Percentiles rank a stretch among this genome's conserved stretches.
phyloP scores from a whole-genome alignment of 208 protist species.

The Vickermania ingenoplastis region DNA sequence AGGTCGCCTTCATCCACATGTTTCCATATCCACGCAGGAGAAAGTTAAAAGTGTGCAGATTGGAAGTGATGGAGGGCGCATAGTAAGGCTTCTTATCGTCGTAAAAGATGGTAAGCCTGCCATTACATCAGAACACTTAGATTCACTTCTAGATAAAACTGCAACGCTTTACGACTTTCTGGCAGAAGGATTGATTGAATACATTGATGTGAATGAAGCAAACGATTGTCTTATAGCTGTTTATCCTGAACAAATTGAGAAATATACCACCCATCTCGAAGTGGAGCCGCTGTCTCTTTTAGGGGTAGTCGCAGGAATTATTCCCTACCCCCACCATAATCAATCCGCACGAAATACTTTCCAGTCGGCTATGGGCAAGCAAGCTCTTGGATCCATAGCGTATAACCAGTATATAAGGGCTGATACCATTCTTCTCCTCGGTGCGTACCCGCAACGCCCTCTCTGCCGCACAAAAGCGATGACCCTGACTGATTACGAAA shows the following conservation, averaged over 20 bases:
- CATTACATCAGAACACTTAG: slow-evolving; percentile 52
- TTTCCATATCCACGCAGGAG: slow-evolving; percentile 72
- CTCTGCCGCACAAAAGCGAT: slow-evolving; percentile 96
- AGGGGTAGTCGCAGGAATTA: slow-evolving; percentile 92
- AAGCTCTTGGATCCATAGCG: slow-evolving; percentile 95
- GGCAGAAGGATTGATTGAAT: slow-evolving; percentile 94
- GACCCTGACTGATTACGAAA: slow-evolving; percentile 92
- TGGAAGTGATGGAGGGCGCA: slow-evolving; percentile 80
- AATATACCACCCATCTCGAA: slow-evolving; percentile 88
- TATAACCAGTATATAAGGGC: slow-evolving; percentile 95
- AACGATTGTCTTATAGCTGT: slow-evolving; percentile 96
- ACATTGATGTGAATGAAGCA: slow-evolving; percentile 99
- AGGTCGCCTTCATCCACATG: slow-evolving; percentile 75
- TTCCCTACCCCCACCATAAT: slow-evolving; percentile 99
- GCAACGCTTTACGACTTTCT: slow-evolving; percentile 88
- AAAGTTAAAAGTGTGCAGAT: slow-evolving; percentile 74
- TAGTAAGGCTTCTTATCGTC: slow-evolving; percentile 70
- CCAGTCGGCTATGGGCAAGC: slow-evolving; percentile 99
- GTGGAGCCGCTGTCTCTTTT: slow-evolving; percentile 87
- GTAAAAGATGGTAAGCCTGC: slow-evolving; percentile 47
- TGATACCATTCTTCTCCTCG: slow-evolving; percentile 97
- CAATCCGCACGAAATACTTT: slow-evolving; percentile 99
- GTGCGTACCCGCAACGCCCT: slow-evolving; percentile 98
- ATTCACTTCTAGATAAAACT: slow-evolving; percentile 31
- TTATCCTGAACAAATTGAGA: slow-evolving; percentile 80